Base-by-base conservation (phyloP, 805 yeast species). In the Yarrowia yakushimensis region DNA sequence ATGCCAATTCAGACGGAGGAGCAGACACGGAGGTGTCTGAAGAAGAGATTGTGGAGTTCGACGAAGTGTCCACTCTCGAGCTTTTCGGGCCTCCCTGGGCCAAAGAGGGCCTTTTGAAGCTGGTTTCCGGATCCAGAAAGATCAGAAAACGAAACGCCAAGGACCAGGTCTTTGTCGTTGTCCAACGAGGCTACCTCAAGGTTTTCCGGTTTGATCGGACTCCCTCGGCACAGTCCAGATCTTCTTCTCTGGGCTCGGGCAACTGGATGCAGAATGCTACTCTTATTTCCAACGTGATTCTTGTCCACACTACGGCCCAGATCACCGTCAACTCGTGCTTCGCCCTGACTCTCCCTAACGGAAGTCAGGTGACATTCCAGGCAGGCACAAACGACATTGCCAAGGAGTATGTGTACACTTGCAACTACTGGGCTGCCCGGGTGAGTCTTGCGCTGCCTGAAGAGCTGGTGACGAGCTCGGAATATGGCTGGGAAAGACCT, bases 361-460 rank as follows among this genome's bases (percentile, higher is more conserved):
- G 59, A 17, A 30, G 57, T 17, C 28, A 36, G 15, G 63, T 57
- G 18, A 25, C 46, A 3, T 86, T 88, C 69, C 83, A 81, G 71
- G 85, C 90, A 0, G 86, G 86, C 5, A 83, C 89, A 9, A 71
- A 75, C 33, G 87, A 85, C 66, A 81, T 82, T 64, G 93, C 96
- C 0, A 75, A 77, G 45, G 87, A 84, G 69, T 89, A 82, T 71
- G 83, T 87, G 25, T 82, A 86, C 66, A 82, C 93, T 2, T 85
- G 94, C 73, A 91, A 90, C 72, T 90, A 88, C 71, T 91, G 97
- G 97, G 89, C 96, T 2, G 88, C 94, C 1, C 81, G 92, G 66
- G 81, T 87, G 37, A 86, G 96, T 9, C 85, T 90, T 9, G 85
- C 88, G 15, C 96, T 96, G 1, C 79, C 77, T 10, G 85, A 84